phyloP scores from a whole-genome alignment of 1,139 yeast species.

The Saccharomyces hybrid region DNA sequence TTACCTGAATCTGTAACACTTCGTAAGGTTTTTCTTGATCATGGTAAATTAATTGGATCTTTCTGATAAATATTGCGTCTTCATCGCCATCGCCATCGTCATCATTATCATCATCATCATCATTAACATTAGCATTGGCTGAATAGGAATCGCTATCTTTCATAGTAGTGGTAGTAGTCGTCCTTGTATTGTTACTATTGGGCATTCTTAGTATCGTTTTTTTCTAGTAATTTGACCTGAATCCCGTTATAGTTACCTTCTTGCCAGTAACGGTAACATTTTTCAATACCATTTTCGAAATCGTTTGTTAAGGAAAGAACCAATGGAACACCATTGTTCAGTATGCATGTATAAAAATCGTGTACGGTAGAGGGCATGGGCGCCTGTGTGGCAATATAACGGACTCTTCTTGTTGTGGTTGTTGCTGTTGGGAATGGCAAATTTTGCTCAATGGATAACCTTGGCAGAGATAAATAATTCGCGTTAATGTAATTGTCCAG shows the following conservation, averaged over 20 bases:
- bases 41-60: slow-evolving; percentile 34
- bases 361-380: slow-evolving; percentile 64
- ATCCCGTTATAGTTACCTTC: slow-evolving; percentile 29
- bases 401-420: slow-evolving; percentile 18
- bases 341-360: slow-evolving; percentile 69
- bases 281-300: slow-evolving; percentile 47
- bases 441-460: slow-evolving; percentile 3
- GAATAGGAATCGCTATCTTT: background rate
- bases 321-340: slow-evolving; percentile 52
- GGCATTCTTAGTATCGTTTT: slow-evolving; percentile 5
- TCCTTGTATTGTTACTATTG: background rate
- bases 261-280: slow-evolving; percentile 52
- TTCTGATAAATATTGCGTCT: slow-evolving; percentile 30
- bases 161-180: background rate
- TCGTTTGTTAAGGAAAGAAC: slow-evolving; percentile 62
- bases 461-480: slow-evolving; percentile 38
- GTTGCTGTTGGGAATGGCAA: slow-evolving; percentile 9
- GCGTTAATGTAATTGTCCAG: slow-evolving; percentile 53
- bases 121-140: background rate
- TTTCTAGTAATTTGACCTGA: slow-evolving; percentile 21
- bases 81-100: background rate
- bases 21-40: slow-evolving; percentile 21
- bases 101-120: background rate
- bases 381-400: slow-evolving; percentile 80
- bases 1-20: slow-evolving; percentile 60